Base-by-base conservation (phyloP, 78 protist genomes). In the Capsaspora owczarzaki region DNA sequence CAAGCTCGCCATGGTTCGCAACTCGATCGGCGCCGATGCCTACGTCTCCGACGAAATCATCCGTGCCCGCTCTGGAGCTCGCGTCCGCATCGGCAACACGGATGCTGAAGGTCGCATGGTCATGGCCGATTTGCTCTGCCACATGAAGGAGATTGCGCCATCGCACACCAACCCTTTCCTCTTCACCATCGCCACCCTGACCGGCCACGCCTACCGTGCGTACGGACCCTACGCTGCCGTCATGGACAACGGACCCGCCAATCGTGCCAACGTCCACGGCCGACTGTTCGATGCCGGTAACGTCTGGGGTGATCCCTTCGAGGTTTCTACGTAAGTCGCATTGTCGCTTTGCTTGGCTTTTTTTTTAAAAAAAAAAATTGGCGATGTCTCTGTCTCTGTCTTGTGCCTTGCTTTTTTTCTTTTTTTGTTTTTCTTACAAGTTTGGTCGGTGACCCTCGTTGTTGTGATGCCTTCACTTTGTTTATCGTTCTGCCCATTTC, bases 101-200 rank as follows among this genome's bases (percentile, higher is more conserved):
- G 79, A 75, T 38, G 79, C 79, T 22, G 79, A 75, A 38, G 79
- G 79, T 37, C 49, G 79, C 38, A 75, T 75, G 79, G 79, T 43
- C 61, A 43, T 75, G 79, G 53, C 61, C 22, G 79, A 75, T 75
- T 5, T n/a, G 20, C 79, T 75, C 38, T 14, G 37, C 3, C 46
- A 75, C 19, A 12, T 43, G 25, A 3, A 16, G 31, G 60, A 5
- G 22, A 16, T 43, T 53, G 79, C 46, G 3, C 19, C 16, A 5
- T 16, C 25, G 20, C 42, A 40, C 37, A 14, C 60, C 22, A 37
- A 37, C 53, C 61, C 53, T 2, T 8, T 53, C 61, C 38, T 75
- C 38, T 75, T 75, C 37, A 43, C 79, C 37, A 37, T 47, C 31
- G 79, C 69, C 20, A 75, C 79, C 16, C 79, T 75, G 37, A 75